Evolutionary conservation across 2,329 filamentous ascomycete genomes (phyloP), one percentile per base, ranked within the genome.

Genomic region (Phialemoniopsis sp.): DNA sequence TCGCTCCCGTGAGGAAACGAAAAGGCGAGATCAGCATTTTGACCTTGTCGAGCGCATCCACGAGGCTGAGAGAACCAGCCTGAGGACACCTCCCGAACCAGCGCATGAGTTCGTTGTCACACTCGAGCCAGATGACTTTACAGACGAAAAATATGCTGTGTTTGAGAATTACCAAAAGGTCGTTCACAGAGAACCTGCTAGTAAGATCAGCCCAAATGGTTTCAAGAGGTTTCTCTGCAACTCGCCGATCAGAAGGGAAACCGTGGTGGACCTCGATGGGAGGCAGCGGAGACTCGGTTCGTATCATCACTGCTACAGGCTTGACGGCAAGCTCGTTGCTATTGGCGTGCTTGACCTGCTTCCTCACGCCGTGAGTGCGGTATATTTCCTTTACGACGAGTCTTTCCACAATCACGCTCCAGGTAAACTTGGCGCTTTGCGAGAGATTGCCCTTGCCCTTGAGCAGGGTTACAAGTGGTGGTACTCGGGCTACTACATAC

Each of bases 401-500:
- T 85, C 85, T 46, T 79, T 89, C 38, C 79, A 85, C 49, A 69
- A 72, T 41, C 82, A 78, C 62, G 73, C 73, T 17, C 84, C 87
- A 21, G 87, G 87, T 2, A 93, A 91, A 59, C 62, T 91, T 5
- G 82, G 84, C 29, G 87, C 87, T 2, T 58, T 91, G 45, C 68
- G 82, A 45, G 87, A 93, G 59, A 85, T 87, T 44, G 70, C 80
- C 0, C 59, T 93, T 19, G 83, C 87, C 1, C 63, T 72, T 3
- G 86, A 91, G 53, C 69, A 68, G 6, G 82, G 78, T 0, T 89
- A 90, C 51, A 65, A 73, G 32, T 89, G 79, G 70, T 93, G 88
- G 75, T 93, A 91, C 61, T 83, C 74, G 6, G 82, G 87, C 6
- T 91, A 81, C 59, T 93, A 91, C 52, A 91, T 93, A 43, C 86